A percentile compares a stretch with the other conserved stretches of the same genome.
phyloP scores from a whole-genome alignment of 768 basidiomycete genomes.

The Hydnomerulius pinastri region DNA sequence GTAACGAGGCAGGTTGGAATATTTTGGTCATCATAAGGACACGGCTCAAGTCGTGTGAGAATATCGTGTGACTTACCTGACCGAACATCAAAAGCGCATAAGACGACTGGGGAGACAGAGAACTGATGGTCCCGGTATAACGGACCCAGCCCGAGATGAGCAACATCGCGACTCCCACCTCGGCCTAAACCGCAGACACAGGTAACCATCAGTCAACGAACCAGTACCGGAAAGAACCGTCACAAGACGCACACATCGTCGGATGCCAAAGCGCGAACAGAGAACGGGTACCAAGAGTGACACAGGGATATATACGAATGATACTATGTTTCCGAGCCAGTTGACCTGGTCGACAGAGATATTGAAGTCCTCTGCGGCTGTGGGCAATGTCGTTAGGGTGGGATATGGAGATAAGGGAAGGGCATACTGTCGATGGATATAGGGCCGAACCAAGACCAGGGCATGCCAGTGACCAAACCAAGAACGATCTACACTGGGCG shows the following conservation, averaged over 20 bases:
- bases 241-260: constrained; percentile 57
- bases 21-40: not conserved
- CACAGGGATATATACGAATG: constrained; percentile 61
- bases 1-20: not conserved
- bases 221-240: not conserved
- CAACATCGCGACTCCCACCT: constrained; percentile 54
- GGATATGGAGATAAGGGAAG: not conserved
- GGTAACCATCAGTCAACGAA: not conserved
- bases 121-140: constrained; percentile 64
- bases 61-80: constrained; percentile 47
- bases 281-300: constrained; percentile 61
- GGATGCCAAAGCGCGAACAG: constrained; percentile 59
- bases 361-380: constrained; percentile 64
- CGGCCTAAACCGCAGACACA: constrained; percentile 47
- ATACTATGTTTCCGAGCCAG: constrained; percentile 76
- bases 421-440: constrained; percentile 66
- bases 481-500: constrained; percentile 50
- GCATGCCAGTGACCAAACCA: constrained; percentile 63
- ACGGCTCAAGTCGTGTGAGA: not conserved
- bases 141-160: constrained; percentile 76
- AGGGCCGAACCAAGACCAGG: constrained; percentile 84
- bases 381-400: not conserved
- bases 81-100: constrained; percentile 72
- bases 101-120: constrained; percentile 50
- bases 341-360: constrained; percentile 73